phyloP scores from a whole-genome alignment of 768 basidiomycete genomes.

The Boletellus emodensis region DNA sequence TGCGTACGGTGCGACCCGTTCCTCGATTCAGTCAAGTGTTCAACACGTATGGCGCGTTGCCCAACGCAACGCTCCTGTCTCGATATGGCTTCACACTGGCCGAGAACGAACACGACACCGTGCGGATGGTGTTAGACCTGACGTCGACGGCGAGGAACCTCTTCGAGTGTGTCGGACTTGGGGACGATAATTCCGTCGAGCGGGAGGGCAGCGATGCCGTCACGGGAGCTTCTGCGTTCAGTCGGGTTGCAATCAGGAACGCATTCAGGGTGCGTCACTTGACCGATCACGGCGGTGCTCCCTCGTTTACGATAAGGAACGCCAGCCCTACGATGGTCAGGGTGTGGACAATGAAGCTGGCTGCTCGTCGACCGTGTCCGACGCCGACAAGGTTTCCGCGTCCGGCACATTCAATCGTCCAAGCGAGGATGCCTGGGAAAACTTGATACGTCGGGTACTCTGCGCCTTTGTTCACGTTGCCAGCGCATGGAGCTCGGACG shows the following conservation, averaged over 20 bases:
- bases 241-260: slow-evolving; percentile 22
- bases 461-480: slow-evolving; percentile 20
- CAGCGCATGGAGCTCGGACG: slow-evolving; percentile 20
- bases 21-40: slow-evolving; percentile 54
- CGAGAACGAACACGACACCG: slow-evolving; percentile 62
- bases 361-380: slow-evolving; percentile 1
- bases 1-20: slow-evolving; percentile 59
- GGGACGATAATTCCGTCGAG: slow-evolving; percentile 1
- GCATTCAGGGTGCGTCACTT: slow-evolving; percentile 20
- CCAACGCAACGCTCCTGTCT: slow-evolving; percentile 61
- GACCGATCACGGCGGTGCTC: slow-evolving; percentile 24
- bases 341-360: slow-evolving; percentile 13
- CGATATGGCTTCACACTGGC: slow-evolving; percentile 77
- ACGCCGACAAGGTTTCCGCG: not conserved
- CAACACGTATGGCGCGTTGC: slow-evolving; percentile 72
- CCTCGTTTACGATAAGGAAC: slow-evolving; percentile 23
- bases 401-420: not conserved
- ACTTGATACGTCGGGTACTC: slow-evolving; percentile 10
- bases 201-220: slow-evolving; percentile 16
- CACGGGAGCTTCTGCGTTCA: slow-evolving; percentile 6
- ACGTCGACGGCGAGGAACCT: slow-evolving; percentile 11
- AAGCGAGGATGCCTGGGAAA: slow-evolving; percentile 17
- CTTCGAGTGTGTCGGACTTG: slow-evolving; percentile 9
- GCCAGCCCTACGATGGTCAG: slow-evolving; percentile 11
- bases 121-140: slow-evolving; percentile 34